Evolutionary conservation across 2,329 filamentous ascomycete species (phyloP).

Genomic region (Exophiala calicioides): DNA sequence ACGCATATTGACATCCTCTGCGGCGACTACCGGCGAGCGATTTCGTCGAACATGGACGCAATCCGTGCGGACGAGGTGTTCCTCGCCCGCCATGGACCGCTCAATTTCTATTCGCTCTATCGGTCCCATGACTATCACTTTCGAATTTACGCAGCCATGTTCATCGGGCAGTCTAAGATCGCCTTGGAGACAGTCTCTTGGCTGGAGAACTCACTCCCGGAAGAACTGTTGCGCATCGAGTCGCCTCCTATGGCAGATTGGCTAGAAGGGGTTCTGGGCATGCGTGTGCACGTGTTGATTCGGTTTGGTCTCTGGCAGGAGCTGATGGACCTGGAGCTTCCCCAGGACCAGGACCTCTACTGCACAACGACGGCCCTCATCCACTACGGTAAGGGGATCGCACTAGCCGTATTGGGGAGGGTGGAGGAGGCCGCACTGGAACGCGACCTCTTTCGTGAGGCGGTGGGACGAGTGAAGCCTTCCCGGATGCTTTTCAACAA

Average conservation of each 20-base stretch:
- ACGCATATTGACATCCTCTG: constrained; percentile 73
- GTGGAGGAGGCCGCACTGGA: constrained; percentile 58
- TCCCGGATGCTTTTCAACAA: constrained; percentile 71
- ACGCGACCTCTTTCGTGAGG: constrained; percentile 53
- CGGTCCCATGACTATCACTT: constrained; percentile 75
- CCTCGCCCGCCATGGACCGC: constrained; percentile 57
- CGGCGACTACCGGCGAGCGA: constrained; percentile 68
- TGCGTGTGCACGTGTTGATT: constrained; percentile 69
- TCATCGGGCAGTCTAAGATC: constrained; percentile 64
- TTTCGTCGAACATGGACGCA: constrained; percentile 67
- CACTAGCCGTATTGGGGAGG: constrained; percentile 60
- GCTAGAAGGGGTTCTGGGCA: constrained; percentile 69
- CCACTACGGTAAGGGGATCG: constrained; percentile 69
- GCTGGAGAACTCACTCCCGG: constrained; percentile 64
- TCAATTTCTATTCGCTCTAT: constrained; percentile 77
- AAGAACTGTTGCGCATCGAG: constrained; percentile 62
- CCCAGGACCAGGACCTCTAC: constrained; percentile 62
- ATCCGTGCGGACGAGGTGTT: constrained; percentile 69
- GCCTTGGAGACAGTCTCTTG: constrained; percentile 62
- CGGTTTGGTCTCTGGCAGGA: constrained; percentile 74
- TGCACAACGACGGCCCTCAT: constrained; percentile 68
- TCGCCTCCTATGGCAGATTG: constrained; percentile 77
- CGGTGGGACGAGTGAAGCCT: constrained; percentile 55
- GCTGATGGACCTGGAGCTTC: constrained; percentile 58
- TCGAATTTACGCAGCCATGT: constrained; percentile 75